phyloP scores from a whole-genome alignment of 2,329 filamentous ascomycete genomes.

The Gyromitra esculenta region DNA sequence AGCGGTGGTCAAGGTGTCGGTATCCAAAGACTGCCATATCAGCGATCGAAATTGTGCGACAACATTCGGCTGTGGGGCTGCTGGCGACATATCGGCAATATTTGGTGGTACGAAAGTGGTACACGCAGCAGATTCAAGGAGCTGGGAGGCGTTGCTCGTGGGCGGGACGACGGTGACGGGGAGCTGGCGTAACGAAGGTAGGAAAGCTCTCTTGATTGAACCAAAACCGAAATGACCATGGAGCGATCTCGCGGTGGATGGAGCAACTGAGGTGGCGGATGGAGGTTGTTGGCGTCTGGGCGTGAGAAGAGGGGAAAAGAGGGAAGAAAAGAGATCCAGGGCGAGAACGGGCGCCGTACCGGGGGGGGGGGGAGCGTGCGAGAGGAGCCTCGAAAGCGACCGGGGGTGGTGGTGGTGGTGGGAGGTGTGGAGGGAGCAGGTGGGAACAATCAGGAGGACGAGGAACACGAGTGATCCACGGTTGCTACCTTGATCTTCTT shows the following conservation, averaged over 20 bases:
- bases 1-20: conserved; percentile 86
- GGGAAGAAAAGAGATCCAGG: conserved; percentile 54
- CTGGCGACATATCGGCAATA: conserved; percentile 47
- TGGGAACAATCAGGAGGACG: conserved; percentile 35
- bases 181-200: conserved; percentile 30
- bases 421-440: neutral
- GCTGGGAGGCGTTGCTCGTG: conserved; percentile 20
- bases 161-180: conserved; percentile 18
- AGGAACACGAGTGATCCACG: conserved; percentile 33
- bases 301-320: conserved; percentile 53
- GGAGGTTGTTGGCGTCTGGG: conserved; percentile 44
- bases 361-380: conserved; percentile 12
- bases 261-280: conserved; percentile 32
- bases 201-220: conserved; percentile 53
- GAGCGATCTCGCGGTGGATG: conserved; percentile 41
- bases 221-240: conserved; percentile 54
- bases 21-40: conserved; percentile 83
- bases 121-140: conserved; percentile 24
- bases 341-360: conserved; percentile 33
- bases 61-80: conserved; percentile 62
- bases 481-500: conserved; percentile 8
- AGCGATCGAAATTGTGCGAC: conserved; percentile 71
- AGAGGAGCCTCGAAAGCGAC: conserved; percentile 14
- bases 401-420: neutral
- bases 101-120: conserved; percentile 35